A percentile compares a stretch with the other conserved stretches of the same genome.
phyloP scores from a whole-genome alignment of 1,284 basidiomycete species.

The Phaffia rhodozyma region DNA sequence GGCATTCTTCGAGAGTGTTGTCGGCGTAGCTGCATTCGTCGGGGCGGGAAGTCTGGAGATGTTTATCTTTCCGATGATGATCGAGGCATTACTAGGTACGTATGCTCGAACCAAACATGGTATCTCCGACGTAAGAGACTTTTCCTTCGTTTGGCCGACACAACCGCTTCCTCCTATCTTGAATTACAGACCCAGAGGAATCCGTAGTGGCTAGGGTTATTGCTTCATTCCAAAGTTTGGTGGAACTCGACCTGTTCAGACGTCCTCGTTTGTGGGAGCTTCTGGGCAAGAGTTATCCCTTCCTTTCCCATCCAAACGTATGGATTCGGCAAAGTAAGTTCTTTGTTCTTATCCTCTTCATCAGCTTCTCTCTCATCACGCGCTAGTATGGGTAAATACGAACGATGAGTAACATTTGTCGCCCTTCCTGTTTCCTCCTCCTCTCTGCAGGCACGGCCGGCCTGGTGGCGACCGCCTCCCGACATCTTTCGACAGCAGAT shows the following conservation, averaged over 20 bases:
- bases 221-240: conserved; percentile 67
- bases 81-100: conserved; percentile 77
- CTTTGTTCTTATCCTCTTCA: not conserved
- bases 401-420: not conserved
- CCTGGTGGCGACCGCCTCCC: conserved; percentile 72
- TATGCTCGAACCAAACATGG: conserved; percentile 2
- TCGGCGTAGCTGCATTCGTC: conserved; percentile 85
- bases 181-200: conserved; percentile 72
- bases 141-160: conserved; percentile 13
- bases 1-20: conserved; percentile 90
- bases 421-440: not conserved
- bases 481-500: conserved; percentile 67
- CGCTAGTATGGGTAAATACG: too few relatives aligned
- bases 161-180: not conserved
- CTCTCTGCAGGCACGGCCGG: conserved; percentile 57
- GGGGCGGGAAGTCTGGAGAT: conserved; percentile 61
- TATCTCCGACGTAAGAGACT: not conserved
- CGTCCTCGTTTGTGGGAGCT: conserved; percentile 91
- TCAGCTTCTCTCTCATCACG: too few relatives aligned
- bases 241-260: conserved; percentile 73
- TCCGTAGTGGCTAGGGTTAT: conserved; percentile 81
- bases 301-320: conserved; percentile 89
- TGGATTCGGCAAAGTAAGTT: conserved; percentile 82
- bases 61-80: conserved; percentile 84
- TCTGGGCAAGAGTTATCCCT: conserved; percentile 71